Base-by-base conservation (phyloP, 805 yeast genomes). In the Torulaspora delbrueckii region DNA sequence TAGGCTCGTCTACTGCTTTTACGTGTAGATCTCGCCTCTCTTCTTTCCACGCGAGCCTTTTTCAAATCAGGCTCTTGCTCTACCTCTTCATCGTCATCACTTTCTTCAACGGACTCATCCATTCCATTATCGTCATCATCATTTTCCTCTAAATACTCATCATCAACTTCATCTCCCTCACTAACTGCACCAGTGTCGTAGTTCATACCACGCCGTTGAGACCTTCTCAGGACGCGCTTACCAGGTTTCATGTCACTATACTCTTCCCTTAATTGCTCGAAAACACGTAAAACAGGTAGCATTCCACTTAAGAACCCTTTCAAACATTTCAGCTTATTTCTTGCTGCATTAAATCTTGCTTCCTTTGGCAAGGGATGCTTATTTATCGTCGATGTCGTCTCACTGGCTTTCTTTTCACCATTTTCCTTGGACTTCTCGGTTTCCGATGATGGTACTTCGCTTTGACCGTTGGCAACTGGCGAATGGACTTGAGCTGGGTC, bases 211-310 rank as follows among this genome's bases (percentile, higher is more conserved):
- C 51, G 54, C 43, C 62, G 56, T 43, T 59, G 62, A 3, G 58
- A 48, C 26, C 59, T 59, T 47, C 68, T 60, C 40, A 63, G 39
- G 27, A 57, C 55, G 39, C 68, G 54, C 19, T 53, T 57, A 12
- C 61, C 58, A 9, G 60, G 56, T 27, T 54, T 47, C 53, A 62
- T 53, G 33, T 56, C 62, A 13, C 55, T 55, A 67, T 85, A 87
- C 48, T 72, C 76, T 9, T 84, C 80, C 60, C 76, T 77, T 57
- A 88, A 71, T 48, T 73, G 70, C 65, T 82, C 87, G 61, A 72
- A 86, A 57, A 81, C 86, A n/a, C 67, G 53, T 53, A 87, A 71
- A 24, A 88, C 68, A 37, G 48, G 47, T 14, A 50, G 50, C 42
- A 61, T 38, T n/a, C 53, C 53, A 7, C 46, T 25, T 26, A 62